Conservation (phyloP, 352 stramenopile genomes). For the Pythium rishiriense region DNA sequence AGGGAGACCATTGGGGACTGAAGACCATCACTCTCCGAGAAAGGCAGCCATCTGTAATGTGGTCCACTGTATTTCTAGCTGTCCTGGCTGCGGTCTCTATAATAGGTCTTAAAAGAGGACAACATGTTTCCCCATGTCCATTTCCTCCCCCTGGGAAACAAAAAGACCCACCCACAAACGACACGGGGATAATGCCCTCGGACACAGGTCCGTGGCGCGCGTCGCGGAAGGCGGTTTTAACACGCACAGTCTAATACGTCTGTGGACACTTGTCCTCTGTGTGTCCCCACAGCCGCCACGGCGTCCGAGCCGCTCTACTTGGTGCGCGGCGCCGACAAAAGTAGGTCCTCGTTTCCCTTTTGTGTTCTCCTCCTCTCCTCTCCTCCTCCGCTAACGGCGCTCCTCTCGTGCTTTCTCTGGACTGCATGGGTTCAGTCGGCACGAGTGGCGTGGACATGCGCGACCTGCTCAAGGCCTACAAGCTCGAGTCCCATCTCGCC, state of each 20-base stretch:
- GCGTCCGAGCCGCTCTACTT: conserved; percentile 60
- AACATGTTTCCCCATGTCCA: too few species aligned
- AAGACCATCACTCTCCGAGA: too few species aligned
- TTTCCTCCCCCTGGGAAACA: too few species aligned
- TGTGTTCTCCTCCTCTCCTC: not conserved
- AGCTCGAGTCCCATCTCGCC: conserved; percentile 55
- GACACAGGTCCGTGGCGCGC: too few species aligned
- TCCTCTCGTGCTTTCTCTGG: not conserved
- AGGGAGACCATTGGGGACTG: too few species aligned
- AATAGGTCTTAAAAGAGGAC: too few species aligned
- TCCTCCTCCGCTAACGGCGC: not conserved
- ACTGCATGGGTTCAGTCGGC: conserved; percentile 41
- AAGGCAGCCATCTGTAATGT: too few species aligned
- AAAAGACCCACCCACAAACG: too few species aligned
- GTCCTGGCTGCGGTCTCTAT: too few species aligned
- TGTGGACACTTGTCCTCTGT: not conserved
- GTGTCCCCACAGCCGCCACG: conserved; percentile 25
- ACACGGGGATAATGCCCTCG: too few species aligned
- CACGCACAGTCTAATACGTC: not conserved
- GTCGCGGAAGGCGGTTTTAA: not conserved
- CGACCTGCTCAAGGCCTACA: conserved; percentile 66
- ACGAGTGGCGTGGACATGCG: conserved; percentile 58
- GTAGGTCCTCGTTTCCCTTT: conserved; percentile 31
- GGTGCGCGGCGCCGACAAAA: conserved; percentile 54
- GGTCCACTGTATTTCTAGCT: too few species aligned